Percentiles rank a stretch among this genome's conserved stretches.
Conservation (phyloP, 257 asterid species). For the Coffea canephora region DNA sequence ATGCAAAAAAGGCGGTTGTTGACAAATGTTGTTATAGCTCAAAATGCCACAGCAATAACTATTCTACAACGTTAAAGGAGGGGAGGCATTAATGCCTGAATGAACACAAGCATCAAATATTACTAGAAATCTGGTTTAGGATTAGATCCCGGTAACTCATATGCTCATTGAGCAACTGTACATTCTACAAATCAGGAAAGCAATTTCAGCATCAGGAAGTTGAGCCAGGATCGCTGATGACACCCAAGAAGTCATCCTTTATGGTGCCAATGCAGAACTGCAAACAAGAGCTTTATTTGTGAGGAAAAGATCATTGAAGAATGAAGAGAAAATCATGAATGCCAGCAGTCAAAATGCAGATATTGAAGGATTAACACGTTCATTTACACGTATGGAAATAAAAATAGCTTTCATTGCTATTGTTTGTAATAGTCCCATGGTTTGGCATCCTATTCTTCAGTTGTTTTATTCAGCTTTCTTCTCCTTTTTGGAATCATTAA, state of each 20-base stretch:
- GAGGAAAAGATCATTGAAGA: neutral
- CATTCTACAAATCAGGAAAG: neutral
- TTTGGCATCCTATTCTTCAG: neutral
- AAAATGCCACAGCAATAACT: neutral
- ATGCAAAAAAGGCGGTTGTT: neutral
- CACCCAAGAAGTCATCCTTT: constrained; percentile 94
- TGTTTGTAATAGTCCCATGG: neutral
- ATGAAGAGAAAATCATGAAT: neutral
- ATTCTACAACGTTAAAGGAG: neutral
- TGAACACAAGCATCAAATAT: neutral
- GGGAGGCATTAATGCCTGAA: neutral
- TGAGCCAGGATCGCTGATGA: constrained; percentile 85
- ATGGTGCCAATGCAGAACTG: constrained; percentile 97
- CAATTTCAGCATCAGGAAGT: constrained; percentile 41
- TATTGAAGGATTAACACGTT: too few relatives aligned
- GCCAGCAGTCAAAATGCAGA: neutral
- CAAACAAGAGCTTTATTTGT: constrained; percentile 5
- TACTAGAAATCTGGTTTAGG: neutral
- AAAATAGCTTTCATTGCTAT: too few relatives aligned
- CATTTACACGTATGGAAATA: too few relatives aligned
- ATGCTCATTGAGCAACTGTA: neutral
- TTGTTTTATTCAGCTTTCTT: neutral
- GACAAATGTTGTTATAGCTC: neutral
- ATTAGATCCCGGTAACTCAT: neutral
- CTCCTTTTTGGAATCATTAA: neutral